Conservation (phyloP, 768 basidiomycete species). For the Tricholoma matsutake region DNA sequence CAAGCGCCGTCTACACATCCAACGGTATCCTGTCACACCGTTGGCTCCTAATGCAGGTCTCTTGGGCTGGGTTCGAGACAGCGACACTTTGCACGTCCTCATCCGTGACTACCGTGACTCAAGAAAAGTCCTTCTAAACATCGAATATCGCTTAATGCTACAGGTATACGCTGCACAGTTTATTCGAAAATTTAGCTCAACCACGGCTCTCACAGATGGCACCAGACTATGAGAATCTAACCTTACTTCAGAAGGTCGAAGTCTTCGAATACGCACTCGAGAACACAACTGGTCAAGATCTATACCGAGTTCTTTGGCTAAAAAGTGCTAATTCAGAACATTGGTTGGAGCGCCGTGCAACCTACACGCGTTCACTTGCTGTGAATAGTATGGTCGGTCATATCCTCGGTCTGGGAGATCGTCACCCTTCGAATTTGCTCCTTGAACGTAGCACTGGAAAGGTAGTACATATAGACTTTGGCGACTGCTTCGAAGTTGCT, state of each 20-base stretch:
- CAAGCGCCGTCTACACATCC: constrained; percentile 93
- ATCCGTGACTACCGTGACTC: constrained; percentile 96
- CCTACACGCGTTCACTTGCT: constrained; percentile 92
- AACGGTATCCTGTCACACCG: constrained; percentile 89
- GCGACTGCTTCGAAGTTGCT: constrained; percentile 97
- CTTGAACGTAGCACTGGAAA: constrained; percentile 90
- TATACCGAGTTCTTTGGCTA: constrained; percentile 95
- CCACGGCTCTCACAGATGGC: constrained; percentile 71
- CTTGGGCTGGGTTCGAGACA: constrained; percentile 93
- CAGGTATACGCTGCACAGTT: constrained; percentile 54
- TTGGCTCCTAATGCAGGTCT: constrained; percentile 94
- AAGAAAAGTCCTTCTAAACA: constrained; percentile 93
- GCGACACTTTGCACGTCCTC: constrained; percentile 93
- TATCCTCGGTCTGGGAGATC: constrained; percentile 95
- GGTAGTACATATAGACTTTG: constrained; percentile 96
- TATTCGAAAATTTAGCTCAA: not conserved
- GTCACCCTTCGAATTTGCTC: constrained; percentile 94
- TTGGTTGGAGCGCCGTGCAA: constrained; percentile 95
- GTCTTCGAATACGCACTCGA: constrained; percentile 99
- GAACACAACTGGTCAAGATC: constrained; percentile 97
- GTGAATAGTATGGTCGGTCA: constrained; percentile 99
- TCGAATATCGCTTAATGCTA: constrained; percentile 98
- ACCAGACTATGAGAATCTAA: constrained; percentile 94
- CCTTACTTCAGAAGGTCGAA: constrained; percentile 94
- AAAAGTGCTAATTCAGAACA: constrained; percentile 95